Evolutionary conservation across 345 rosid species (phyloP).

Genomic region (Gossypium arboreum): DNA sequence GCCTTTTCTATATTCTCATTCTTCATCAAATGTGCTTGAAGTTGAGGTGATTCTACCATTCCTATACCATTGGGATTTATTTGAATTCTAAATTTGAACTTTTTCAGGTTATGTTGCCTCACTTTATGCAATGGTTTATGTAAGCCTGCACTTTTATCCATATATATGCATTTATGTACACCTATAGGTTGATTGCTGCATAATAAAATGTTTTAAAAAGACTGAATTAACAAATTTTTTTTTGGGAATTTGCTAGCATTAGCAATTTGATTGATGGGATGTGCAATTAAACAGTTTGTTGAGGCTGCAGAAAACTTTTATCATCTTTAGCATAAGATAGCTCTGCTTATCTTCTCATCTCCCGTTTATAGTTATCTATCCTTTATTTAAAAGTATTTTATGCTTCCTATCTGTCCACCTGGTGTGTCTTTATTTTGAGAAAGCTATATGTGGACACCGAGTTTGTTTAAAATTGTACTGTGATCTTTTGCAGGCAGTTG

Average conservation of each 20-base stretch:
- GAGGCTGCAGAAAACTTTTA: background rate
- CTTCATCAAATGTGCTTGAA: conserved; percentile 93
- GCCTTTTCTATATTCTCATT: conserved; percentile 90
- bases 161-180: background rate
- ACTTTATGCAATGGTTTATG: background rate
- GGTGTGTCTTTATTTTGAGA: background rate
- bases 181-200: background rate
- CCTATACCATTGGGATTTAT: background rate
- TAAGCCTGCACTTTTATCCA: background rate
- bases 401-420: background rate
- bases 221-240: background rate
- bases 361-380: background rate
- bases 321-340: background rate
- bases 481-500: conserved; percentile 75
- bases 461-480: background rate
- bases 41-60: conserved; percentile 56
- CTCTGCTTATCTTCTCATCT: background rate
- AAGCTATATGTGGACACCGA: background rate
- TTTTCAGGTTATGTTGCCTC: conserved; percentile 1
- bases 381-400: background rate
- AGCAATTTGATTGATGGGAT: background rate
- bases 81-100: background rate
- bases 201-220: conserved; percentile 2
- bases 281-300: background rate
- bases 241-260: background rate